Conservation (phyloP, 805 yeast genomes). For the Wilhelminamyces savonicus region DNA sequence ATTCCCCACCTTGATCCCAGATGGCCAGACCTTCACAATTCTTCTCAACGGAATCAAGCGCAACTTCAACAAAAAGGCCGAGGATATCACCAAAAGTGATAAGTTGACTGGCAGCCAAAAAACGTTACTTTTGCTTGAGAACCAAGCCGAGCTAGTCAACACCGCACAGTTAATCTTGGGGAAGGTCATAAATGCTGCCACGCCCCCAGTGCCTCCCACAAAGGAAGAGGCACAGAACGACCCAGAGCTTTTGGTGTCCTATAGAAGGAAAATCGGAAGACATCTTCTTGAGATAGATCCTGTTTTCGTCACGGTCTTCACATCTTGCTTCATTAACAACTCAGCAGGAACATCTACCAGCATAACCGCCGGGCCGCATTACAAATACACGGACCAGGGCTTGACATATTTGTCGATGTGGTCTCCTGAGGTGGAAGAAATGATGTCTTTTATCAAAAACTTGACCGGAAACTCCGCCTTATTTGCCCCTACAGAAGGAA, state of each 20-base stretch:
- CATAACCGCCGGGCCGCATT: constrained; percentile 20
- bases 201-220: constrained; percentile 30
- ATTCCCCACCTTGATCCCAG: constrained; percentile 15
- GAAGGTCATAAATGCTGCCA: constrained; percentile 21
- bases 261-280: constrained; percentile 10
- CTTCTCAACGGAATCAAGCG: constrained; percentile 29
- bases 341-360: constrained; percentile 20
- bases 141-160: constrained; percentile 20
- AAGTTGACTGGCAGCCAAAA: constrained; percentile 13
- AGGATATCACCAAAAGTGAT: constrained; percentile 7
- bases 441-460: constrained; percentile 8
- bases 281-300: constrained; percentile 24
- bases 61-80: constrained; percentile 10
- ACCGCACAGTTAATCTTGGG: constrained; percentile 22
- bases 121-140: constrained; percentile 14
- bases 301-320: constrained; percentile 23
- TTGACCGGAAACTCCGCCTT: constrained; percentile 3
- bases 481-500: constrained; percentile 4
- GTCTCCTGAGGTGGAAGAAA: constrained; percentile 25
- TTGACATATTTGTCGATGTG: constrained; percentile 24
- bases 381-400: constrained; percentile 22
- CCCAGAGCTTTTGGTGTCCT: constrained; percentile 13
- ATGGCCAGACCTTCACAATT: constrained; percentile 33
- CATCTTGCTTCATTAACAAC: constrained; percentile 21
- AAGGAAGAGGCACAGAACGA: constrained; percentile 14